Evolutionary conservation across 441 rosid genomes (phyloP).

Genomic region (Brassica hybrid): DNA sequence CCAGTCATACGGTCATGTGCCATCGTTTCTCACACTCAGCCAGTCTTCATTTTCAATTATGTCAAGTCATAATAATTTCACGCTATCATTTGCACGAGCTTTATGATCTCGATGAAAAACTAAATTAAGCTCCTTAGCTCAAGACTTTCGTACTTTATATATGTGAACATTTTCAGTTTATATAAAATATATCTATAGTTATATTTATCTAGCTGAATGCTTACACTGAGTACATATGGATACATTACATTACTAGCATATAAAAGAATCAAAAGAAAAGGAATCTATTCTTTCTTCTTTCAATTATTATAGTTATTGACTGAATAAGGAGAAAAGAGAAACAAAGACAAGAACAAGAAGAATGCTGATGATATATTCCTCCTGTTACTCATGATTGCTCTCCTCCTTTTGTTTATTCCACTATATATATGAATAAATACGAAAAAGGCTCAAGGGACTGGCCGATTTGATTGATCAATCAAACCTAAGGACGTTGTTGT

Average conservation of each 20-base stretch:
- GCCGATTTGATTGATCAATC: constrained; percentile 27
- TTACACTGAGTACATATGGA: constrained; percentile 22
- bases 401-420: constrained; percentile 42
- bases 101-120: not conserved
- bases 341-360: constrained; percentile 8
- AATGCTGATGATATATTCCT: constrained; percentile 21
- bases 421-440: constrained; percentile 15
- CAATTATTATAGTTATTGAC: constrained; percentile 4
- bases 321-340: constrained; percentile 20
- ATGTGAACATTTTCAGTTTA: not conserved
- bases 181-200: not conserved
- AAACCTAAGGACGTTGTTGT: constrained; percentile 40
- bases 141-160: not conserved
- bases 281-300: constrained; percentile 28
- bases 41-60: not conserved
- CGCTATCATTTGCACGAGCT: not conserved
- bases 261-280: constrained; percentile 36
- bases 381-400: constrained; percentile 36
- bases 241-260: constrained; percentile 31
- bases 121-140: not conserved
- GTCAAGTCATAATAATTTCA: not conserved
- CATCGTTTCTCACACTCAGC: not conserved
- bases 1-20: not conserved
- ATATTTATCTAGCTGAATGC: constrained; percentile 1
- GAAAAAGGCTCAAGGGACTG: constrained; percentile 19